Conservation (phyloP, 2,329 filamentous ascomycete genomes). For the Sphaceloma murrayae region DNA sequence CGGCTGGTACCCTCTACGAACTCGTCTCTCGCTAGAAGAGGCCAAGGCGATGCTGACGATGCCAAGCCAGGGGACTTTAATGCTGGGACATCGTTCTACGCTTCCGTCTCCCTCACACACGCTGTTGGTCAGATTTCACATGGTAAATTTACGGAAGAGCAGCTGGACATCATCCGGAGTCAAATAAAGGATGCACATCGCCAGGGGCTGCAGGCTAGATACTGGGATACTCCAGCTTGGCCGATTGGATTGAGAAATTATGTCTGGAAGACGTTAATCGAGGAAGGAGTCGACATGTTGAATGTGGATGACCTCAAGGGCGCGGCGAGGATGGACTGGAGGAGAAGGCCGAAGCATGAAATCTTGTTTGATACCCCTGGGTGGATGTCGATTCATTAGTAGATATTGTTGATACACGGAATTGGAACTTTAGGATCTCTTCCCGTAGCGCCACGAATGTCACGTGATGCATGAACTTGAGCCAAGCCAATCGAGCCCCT, state of each 20-base stretch:
- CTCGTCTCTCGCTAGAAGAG: conserved; percentile 20
- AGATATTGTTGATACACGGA: no score
- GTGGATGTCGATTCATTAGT: no score
- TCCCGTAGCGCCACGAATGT: no score
- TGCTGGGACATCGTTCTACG: conserved; percentile 55
- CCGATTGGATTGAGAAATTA: conserved; percentile 45
- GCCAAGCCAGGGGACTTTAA: conserved; percentile 39
- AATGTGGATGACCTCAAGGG: conserved; percentile 49
- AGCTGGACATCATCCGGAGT: conserved; percentile 39
- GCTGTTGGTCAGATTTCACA: conserved; percentile 42
- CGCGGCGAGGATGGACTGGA: conserved; percentile 43
- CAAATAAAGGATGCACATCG: conserved; percentile 45
- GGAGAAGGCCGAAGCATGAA: conserved; percentile 18
- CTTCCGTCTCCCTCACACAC: conserved; percentile 48
- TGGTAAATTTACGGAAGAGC: conserved; percentile 38
- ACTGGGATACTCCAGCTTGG: conserved; percentile 50
- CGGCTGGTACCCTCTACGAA: conserved; percentile 14
- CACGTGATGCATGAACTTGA: no score
- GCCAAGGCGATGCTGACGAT: conserved; percentile 37
- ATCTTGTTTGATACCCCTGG: conserved; percentile 8
- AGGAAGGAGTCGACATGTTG: conserved; percentile 47
- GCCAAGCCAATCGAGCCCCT: no score
- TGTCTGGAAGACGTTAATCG: conserved; percentile 45
- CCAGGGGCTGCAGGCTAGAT: conserved; percentile 46
- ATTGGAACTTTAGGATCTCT: no score